Evolutionary conservation across 1,284 basidiomycete genomes (phyloP).

Genomic region (Marasmius tenuissimus): DNA sequence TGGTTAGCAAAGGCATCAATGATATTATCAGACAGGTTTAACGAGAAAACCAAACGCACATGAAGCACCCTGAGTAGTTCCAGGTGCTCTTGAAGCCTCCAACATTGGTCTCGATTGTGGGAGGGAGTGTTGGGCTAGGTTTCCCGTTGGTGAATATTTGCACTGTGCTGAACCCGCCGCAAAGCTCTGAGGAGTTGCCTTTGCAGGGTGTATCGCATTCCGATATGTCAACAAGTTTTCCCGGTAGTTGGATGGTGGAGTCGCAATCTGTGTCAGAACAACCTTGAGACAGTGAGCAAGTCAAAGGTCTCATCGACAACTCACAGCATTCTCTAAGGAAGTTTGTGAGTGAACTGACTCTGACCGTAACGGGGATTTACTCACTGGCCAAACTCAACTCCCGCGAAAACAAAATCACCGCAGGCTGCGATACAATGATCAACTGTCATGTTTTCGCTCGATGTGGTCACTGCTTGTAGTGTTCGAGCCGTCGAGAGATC

Average conservation of each 20-base stretch:
- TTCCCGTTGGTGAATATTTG: conserved; percentile 35
- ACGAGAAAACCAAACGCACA: conserved; percentile 24
- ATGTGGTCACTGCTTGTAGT: conserved; percentile 19
- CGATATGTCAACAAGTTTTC: conserved; percentile 24
- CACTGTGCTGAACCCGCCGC: conserved; percentile 33
- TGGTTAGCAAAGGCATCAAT: not conserved
- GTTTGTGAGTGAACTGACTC: no score
- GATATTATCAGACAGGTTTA: not conserved
- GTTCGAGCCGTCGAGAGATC: conserved; percentile 34
- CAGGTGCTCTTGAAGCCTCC: conserved; percentile 20
- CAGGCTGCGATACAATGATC: conserved; percentile 34
- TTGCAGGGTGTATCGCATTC: conserved; percentile 36
- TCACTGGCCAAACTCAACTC: conserved; percentile 36
- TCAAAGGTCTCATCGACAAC: conserved; percentile 10
- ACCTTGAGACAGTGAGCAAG: not conserved
- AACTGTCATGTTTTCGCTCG: conserved; percentile 28
- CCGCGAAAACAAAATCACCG: conserved; percentile 28
- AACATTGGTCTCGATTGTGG: conserved; percentile 21
- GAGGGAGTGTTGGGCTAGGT: conserved; percentile 26
- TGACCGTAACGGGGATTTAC: conserved; percentile 6
- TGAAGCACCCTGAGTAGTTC: conserved; percentile 39
- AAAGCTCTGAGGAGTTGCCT: conserved; percentile 35
- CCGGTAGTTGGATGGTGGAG: conserved; percentile 38
- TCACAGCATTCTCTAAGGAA: conserved; percentile 39
- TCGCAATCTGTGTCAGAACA: conserved; percentile 32